Evolutionary conservation across 371 early-diverging fungal species (phyloP).

Genomic region (Saksenaea oblongispora): DNA sequence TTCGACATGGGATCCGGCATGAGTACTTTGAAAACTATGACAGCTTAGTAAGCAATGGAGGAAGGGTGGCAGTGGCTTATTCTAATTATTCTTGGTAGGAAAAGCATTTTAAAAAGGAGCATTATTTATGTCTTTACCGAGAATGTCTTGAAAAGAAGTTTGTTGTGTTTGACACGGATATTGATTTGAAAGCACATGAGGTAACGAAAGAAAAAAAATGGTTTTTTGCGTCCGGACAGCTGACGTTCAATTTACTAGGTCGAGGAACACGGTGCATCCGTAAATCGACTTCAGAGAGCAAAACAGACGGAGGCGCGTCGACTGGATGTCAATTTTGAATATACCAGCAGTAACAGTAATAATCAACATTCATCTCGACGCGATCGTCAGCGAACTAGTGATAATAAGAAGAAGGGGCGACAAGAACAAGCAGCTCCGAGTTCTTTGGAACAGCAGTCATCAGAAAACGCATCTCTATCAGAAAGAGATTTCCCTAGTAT

Average conservation of each 20-base stretch:
- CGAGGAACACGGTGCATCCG: constrained; percentile 49
- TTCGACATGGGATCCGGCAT: constrained; percentile 71
- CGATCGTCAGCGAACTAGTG: background rate
- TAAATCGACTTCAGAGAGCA: constrained; percentile 32
- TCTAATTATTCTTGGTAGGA: constrained; percentile 50
- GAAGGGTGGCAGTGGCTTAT: background rate
- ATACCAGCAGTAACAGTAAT: constrained; percentile 37
- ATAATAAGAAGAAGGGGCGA: background rate
- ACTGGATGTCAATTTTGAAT: constrained; percentile 61
- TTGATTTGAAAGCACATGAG: constrained; percentile 89
- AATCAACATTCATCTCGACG: constrained; percentile 2
- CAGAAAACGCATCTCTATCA: background rate
- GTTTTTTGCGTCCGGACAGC: too few species aligned
- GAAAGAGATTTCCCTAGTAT: constrained; percentile 36
- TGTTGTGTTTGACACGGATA: constrained; percentile 90
- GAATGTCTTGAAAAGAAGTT: constrained; percentile 93
- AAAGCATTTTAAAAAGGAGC: constrained; percentile 83
- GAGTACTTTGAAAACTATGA: constrained; percentile 85
- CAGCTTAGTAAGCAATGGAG: constrained; percentile 61
- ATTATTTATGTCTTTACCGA: constrained; percentile 78
- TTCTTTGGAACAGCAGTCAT: background rate
- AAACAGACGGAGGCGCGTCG: constrained; percentile 46
- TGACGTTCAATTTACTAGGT: constrained; percentile 9
- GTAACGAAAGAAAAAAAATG: constrained; percentile 18
- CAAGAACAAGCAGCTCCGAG: background rate